Evolutionary conservation across 306 rosid genomes (phyloP).

Genomic region (Senna siamea): DNA sequence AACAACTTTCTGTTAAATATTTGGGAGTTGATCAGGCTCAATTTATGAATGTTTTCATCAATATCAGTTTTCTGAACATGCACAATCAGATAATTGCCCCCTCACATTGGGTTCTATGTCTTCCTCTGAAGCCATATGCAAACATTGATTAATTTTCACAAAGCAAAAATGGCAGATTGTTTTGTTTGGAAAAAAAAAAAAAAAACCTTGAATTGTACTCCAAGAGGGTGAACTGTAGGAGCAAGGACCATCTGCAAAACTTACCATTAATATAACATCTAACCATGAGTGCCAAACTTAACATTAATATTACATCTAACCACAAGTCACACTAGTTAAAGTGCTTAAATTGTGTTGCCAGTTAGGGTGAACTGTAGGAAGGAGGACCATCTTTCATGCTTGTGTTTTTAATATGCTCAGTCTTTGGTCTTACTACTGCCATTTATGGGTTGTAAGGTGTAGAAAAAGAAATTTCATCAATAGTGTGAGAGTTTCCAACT

Average conservation of each 20-base stretch:
- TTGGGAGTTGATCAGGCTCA: background rate
- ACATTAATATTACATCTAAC: background rate
- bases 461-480: conserved; percentile 12
- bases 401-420: background rate
- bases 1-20: background rate
- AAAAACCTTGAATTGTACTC: no score
- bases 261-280: background rate
- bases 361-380: no score
- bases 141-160: background rate
- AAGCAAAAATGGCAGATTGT: background rate
- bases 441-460: conserved; percentile 25
- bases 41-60: background rate
- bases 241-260: background rate
- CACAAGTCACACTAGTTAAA: background rate
- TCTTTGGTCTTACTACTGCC: background rate
- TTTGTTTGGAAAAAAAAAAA: background rate
- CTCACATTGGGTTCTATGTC: background rate
- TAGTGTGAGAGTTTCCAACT: no score
- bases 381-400: conserved; percentile 17
- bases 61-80: background rate
- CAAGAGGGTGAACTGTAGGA: background rate
- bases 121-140: background rate
- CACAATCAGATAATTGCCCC: background rate
- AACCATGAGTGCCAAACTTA: background rate
- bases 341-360: conserved; percentile 17